phyloP scores from a whole-genome alignment of 2,329 filamentous ascomycete species.

The Aspergillus jensenii region DNA sequence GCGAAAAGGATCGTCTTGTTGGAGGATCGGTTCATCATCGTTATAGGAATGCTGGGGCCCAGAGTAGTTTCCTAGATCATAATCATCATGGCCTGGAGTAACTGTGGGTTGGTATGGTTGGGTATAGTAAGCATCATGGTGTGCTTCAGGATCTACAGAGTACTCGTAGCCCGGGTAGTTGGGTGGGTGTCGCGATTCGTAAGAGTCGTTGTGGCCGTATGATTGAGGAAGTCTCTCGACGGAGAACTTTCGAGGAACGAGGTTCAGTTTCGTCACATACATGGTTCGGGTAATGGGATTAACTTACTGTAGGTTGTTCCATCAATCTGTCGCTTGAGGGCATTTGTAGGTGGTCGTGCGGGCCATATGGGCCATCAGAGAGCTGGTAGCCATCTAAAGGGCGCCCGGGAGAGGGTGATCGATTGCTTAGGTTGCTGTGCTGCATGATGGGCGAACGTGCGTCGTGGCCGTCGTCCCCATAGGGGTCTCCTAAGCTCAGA shows the following conservation, averaged over 20 bases:
- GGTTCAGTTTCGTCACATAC: constrained; percentile 7
- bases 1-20: constrained; percentile 61
- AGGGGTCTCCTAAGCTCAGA: constrained; percentile 35
- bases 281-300: not conserved
- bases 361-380: constrained; percentile 71
- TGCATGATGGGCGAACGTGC: constrained; percentile 49
- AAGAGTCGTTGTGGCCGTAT: constrained; percentile 63
- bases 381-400: constrained; percentile 77
- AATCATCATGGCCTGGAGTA: constrained; percentile 51
- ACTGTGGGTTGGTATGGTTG: constrained; percentile 74
- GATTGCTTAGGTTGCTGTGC: constrained; percentile 53
- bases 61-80: constrained; percentile 57
- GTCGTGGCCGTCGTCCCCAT: constrained; percentile 47
- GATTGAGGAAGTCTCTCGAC: constrained; percentile 66
- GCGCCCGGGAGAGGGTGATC: constrained; percentile 75
- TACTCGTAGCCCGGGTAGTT: constrained; percentile 65
- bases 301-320: constrained; percentile 77
- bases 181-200: constrained; percentile 52
- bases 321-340: constrained; percentile 73
- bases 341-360: constrained; percentile 64
- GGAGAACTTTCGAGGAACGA: constrained; percentile 56
- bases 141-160: constrained; percentile 75
- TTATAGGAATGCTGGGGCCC: constrained; percentile 58
- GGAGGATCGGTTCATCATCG: constrained; percentile 76
- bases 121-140: constrained; percentile 85